Conservation (phyloP, 2,329 filamentous ascomycete genomes). For the Pseudocercospora eumusae region DNA sequence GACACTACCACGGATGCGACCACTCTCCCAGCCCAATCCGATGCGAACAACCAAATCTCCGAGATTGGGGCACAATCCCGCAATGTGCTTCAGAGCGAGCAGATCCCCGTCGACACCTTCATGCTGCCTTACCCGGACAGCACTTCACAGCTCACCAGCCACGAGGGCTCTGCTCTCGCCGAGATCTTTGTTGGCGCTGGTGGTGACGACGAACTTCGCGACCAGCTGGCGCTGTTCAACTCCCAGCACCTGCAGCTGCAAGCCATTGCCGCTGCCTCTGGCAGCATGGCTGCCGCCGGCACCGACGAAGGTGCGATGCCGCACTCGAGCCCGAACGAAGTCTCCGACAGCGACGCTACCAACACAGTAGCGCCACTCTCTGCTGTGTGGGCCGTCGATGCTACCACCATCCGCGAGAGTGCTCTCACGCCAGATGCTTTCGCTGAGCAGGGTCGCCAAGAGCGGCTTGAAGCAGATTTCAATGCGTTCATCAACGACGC, state of each 20-base stretch:
- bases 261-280: neutral
- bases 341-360: constrained; percentile 1
- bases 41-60: constrained; percentile 10
- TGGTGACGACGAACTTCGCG: constrained; percentile 11
- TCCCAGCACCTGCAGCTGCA: constrained; percentile 9
- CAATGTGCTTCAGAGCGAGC: constrained; percentile 44
- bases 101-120: constrained; percentile 48
- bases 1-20: constrained; percentile 22
- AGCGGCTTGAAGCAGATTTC: constrained; percentile 10
- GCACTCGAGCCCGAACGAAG: constrained; percentile 5
- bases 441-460: constrained; percentile 2
- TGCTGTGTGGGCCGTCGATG: constrained; percentile 6
- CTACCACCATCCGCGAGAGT: constrained; percentile 2
- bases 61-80: constrained; percentile 28
- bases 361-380: neutral
- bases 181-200: constrained; percentile 7
- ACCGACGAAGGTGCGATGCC: neutral
- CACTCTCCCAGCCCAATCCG: constrained; percentile 19
- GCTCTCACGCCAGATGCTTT: constrained; percentile 8
- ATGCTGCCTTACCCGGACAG: constrained; percentile 20
- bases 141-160: constrained; percentile 22
- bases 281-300: constrained; percentile 1
- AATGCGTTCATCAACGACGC: constrained; percentile 1
- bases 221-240: constrained; percentile 1
- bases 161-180: constrained; percentile 8